A percentile compares a stretch with the other conserved stretches of the same genome.
Evolutionary conservation across 371 early-diverging fungal species (phyloP).

Genomic region (Circinella umbellata): DNA sequence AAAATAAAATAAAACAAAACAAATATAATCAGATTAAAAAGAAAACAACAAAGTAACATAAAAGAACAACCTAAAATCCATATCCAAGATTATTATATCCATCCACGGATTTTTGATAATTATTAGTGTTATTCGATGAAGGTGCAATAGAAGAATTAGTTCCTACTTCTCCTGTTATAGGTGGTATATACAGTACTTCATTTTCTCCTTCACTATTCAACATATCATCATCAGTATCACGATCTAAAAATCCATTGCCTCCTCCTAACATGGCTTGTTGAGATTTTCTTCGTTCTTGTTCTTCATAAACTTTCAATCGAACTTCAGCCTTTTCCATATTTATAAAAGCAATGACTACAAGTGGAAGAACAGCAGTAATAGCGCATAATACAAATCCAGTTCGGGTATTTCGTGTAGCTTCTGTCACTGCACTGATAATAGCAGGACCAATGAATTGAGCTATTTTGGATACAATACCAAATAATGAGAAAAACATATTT

Average conservation of each 20-base stretch:
- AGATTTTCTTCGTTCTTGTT: constrained; percentile 27
- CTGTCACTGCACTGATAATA: constrained; percentile 57
- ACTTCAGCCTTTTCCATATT: constrained; percentile 24
- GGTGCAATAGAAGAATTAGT: not conserved
- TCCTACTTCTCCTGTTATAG: not conserved
- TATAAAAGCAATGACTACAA: constrained; percentile 19
- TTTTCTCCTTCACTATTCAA: not conserved
- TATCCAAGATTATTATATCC: not conserved
- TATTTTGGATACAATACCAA: constrained; percentile 67
- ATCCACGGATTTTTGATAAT: not conserved
- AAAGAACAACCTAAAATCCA: not conserved
- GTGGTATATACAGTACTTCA: not conserved
- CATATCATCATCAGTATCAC: not conserved
- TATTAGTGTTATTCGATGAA: not conserved
- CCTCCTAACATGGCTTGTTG: not conserved
- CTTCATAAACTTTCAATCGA: constrained; percentile 26
- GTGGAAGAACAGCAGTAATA: constrained; percentile 17
- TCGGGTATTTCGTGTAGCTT: constrained; percentile 28
- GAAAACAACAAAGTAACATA: too few species aligned
- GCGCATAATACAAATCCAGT: constrained; percentile 24
- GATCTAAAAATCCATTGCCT: not conserved
- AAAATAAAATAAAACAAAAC: too few species aligned
- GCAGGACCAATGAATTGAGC: constrained; percentile 69
- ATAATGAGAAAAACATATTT: constrained; percentile 59
- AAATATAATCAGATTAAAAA: too few species aligned